Percentiles rank a stretch among this genome's conserved stretches.
Conservation (phyloP, 129 eudicot species). For the Solidago caesia region DNA sequence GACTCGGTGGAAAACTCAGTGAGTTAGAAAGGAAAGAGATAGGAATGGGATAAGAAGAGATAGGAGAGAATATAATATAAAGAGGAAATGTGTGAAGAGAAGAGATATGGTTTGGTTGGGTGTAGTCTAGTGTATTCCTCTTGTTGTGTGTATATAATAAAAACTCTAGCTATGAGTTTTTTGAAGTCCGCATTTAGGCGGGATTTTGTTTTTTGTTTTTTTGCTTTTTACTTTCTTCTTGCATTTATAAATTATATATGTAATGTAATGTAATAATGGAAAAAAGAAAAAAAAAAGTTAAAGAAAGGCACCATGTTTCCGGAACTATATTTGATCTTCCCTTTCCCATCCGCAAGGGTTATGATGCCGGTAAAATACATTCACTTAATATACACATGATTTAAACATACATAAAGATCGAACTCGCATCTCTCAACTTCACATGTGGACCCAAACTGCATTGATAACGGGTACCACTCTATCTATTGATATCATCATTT, state of each 20-base stretch:
- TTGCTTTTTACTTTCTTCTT: neutral
- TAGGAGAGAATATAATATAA: conserved; percentile 40
- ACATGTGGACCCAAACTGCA: too few relatives aligned
- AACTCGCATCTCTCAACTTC: too few relatives aligned
- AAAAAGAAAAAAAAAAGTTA: too few relatives aligned
- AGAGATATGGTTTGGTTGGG: conserved; percentile 47
- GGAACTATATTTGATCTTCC: too few relatives aligned
- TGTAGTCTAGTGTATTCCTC: conserved; percentile 44
- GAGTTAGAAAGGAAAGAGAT: conserved; percentile 3
- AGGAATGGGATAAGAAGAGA: conserved; percentile 12
- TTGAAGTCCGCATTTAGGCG: conserved; percentile 42
- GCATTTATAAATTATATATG: neutral
- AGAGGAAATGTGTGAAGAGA: conserved; percentile 29
- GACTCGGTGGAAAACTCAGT: conserved; percentile 32
- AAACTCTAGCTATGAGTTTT: conserved; percentile 25
- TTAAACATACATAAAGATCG: too few relatives aligned
- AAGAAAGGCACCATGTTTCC: too few relatives aligned
- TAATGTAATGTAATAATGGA: neutral
- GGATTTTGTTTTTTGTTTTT: conserved; percentile 13
- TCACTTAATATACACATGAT: too few relatives aligned
- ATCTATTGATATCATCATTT: too few relatives aligned
- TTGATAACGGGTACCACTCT: too few relatives aligned
- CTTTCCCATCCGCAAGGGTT: too few relatives aligned
- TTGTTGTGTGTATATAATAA: conserved; percentile 37
- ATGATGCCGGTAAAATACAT: too few relatives aligned